A percentile compares a stretch with the other conserved stretches of the same genome.
phyloP scores from a whole-genome alignment of 1,139 yeast species.

The Taphrina sp. region DNA sequence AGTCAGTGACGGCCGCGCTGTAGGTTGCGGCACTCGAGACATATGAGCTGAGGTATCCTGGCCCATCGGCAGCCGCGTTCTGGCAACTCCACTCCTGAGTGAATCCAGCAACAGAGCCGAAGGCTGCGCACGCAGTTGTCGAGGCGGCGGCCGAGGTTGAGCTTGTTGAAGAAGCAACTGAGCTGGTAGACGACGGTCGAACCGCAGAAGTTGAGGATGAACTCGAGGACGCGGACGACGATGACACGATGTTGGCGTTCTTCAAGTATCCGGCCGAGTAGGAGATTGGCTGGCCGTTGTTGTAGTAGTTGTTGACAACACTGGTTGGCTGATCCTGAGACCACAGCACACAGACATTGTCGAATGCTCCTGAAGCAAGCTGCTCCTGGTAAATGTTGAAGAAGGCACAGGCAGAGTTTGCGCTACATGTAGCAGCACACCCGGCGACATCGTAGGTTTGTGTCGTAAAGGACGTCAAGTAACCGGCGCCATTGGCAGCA shows the following conservation, averaged over 20 bases:
- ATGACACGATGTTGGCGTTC: too few species aligned
- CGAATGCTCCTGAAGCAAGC: background rate
- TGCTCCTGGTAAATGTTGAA: background rate
- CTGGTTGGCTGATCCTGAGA: background rate
- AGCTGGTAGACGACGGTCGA: background rate
- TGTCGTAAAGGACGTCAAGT: background rate
- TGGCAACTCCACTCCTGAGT: too few species aligned
- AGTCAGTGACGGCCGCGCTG: background rate
- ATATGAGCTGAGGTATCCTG: constrained; percentile 5
- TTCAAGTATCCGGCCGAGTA: background rate
- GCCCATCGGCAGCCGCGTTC: constrained; percentile 6
- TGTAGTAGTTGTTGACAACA: background rate
- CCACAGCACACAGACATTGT: background rate
- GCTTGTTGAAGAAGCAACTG: background rate
- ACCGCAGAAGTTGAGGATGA: background rate
- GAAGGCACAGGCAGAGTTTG: background rate
- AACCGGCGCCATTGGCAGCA: background rate
- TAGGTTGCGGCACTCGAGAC: background rate
- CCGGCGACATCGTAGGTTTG: background rate
- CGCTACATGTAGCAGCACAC: background rate
- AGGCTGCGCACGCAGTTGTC: too few species aligned
- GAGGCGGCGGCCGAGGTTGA: background rate
- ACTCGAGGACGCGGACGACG: too few species aligned
- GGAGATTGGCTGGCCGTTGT: background rate
- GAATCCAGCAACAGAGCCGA: too few species aligned